Base-by-base conservation (phyloP, 1,284 basidiomycete genomes). In the Grifola frondosa region DNA sequence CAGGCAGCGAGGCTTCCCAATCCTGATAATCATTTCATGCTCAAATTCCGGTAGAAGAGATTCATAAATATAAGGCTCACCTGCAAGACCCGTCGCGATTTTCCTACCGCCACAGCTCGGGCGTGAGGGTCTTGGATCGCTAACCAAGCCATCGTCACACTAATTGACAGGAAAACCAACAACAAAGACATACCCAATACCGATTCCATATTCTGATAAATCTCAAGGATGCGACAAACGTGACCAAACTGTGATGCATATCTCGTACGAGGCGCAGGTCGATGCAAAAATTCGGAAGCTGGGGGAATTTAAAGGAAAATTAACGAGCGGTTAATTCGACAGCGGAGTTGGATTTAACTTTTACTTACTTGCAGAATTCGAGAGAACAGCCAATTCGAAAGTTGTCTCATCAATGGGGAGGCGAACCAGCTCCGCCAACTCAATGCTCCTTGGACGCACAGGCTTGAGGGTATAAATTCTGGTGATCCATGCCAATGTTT, bases 321-420 rank as follows among this genome's bases (percentile, higher is more conserved):
- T n/a, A n/a, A n/a, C n/a, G n/a, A n/a, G n/a, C n/a, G n/a, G n/a
- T n/a, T n/a, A n/a, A n/a, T n/a, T n/a, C n/a, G n/a, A n/a, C n/a
- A n/a, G n/a, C n/a, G n/a, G n/a, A n/a, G n/a, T n/a, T n/a, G n/a
- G n/a, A 11, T 15, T 16, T 6, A 16, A 20, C 21, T 6, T 16
- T 15, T 21, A 64, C 69, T 64, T 56, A 85, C 85, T 84, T 46
- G 82, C 77, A 37, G 78, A 61, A 40, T 74, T 75, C 25, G 78
- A 75, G 59, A 84, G 70, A 17, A 80, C 63, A 13, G 68, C 77
- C 30, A 89, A 65, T 61, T 90, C 86, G 54, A 89, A 90, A 56
- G 76, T 81, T 10, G 84, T 80, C 61, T 90, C 87, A 58, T 88
- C 85, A 6, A 80, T 77, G 15, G 87, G 87, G 25, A 90, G 68